Conservation (phyloP, 768 basidiomycete species). For the Phaeotremella fagi region DNA sequence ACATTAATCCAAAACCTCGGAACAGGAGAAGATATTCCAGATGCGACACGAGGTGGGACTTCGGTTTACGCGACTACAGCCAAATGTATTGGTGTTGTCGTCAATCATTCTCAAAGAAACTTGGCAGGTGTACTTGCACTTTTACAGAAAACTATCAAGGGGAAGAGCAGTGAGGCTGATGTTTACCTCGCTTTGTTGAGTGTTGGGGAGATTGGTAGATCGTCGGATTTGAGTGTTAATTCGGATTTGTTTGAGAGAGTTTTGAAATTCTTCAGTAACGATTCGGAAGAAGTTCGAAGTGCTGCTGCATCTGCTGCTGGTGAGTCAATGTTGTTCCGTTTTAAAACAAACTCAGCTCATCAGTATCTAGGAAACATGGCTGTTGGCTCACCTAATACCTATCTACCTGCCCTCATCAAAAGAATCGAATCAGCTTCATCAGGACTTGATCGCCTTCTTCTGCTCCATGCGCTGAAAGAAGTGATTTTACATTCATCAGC, state of each 20-base stretch:
- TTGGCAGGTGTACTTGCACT: conserved; percentile 80
- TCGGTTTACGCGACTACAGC: conserved; percentile 61
- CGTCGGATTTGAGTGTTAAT: conserved; percentile 84
- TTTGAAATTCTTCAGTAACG: conserved; percentile 67
- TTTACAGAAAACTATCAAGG: conserved; percentile 77
- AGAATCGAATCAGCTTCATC: conserved; percentile 52
- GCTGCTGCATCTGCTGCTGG: conserved; percentile 94
- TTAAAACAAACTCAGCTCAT: neutral
- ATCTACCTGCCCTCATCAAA: conserved; percentile 78
- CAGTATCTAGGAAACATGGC: conserved; percentile 75
- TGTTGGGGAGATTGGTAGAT: conserved; percentile 87
- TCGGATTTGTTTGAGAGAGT: conserved; percentile 69
- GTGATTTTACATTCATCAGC: conserved; percentile 85
- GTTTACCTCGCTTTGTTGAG: conserved; percentile 79
- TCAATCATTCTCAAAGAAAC: conserved; percentile 63
- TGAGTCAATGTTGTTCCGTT: conserved; percentile 45
- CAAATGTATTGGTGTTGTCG: conserved; percentile 76
- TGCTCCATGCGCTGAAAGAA: conserved; percentile 91
- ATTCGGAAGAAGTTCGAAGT: conserved; percentile 78
- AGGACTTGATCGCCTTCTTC: conserved; percentile 69
- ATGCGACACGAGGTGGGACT: conserved; percentile 41
- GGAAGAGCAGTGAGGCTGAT: conserved; percentile 60
- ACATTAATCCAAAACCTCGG: conserved; percentile 68
- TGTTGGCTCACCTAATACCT: conserved; percentile 82
- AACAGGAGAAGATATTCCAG: conserved; percentile 51